These are phyloP conservation scores for Sarcodon sp. DNA, from an alignment of 768 basidiomycete genomes.

Conservation along the genomic window DNA sequence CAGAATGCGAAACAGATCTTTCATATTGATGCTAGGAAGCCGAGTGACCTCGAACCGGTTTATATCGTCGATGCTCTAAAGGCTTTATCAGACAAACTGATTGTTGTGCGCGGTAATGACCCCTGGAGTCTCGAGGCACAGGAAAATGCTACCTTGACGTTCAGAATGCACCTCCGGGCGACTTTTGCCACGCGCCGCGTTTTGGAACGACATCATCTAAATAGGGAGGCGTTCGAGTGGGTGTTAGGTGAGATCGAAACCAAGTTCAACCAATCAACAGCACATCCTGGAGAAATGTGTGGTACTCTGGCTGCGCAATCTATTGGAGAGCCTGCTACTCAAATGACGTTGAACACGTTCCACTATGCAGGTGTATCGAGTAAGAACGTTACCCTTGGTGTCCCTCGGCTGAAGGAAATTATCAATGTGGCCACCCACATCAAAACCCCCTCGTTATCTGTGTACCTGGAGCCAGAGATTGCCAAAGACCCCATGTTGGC, in stretches of 20 bases:
- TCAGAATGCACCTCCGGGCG: constrained; percentile 87
- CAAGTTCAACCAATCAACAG: constrained; percentile 89
- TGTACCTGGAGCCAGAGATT: constrained; percentile 71
- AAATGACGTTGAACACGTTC: constrained; percentile 99
- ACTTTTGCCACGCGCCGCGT: constrained; percentile 82
- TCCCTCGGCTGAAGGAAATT: constrained; percentile 97
- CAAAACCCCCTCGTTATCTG: constrained; percentile 94
- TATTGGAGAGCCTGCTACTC: constrained; percentile 98
- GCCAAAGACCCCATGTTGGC: constrained; percentile 49
- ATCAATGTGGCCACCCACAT: constrained; percentile 99
- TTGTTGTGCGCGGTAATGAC: constrained; percentile 86
- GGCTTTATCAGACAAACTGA: constrained; percentile 60
- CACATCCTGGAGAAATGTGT: constrained; percentile 97
- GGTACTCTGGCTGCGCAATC: constrained; percentile 97
- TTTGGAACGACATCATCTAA: constrained; percentile 79
- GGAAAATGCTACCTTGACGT: constrained; percentile 79
- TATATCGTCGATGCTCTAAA: constrained; percentile 76
- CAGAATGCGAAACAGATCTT: constrained; percentile 95
- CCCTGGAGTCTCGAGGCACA: constrained; percentile 65
- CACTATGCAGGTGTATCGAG: constrained; percentile 99
- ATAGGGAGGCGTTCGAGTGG: constrained; percentile 95
- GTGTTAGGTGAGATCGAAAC: constrained; percentile 89
- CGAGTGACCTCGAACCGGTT: constrained; percentile 80
- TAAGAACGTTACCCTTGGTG: constrained; percentile 99
- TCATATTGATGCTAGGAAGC: constrained; percentile 90